A percentile compares a stretch with the other conserved stretches of the same genome.
Evolutionary conservation across 768 basidiomycete genomes (phyloP).

Genomic region (Collybia nuda): DNA sequence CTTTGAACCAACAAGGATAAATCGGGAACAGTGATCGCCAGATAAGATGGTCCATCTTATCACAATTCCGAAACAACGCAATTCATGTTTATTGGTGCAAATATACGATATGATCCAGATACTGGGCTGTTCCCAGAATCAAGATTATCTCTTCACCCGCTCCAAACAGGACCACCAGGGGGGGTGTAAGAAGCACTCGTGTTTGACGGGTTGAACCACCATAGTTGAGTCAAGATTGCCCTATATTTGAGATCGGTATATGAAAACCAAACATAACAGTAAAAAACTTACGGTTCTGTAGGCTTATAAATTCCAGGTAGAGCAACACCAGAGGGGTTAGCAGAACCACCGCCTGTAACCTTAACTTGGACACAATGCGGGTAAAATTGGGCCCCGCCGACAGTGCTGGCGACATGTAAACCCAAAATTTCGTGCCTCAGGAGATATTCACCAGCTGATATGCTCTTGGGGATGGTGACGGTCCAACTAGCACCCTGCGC

Average conservation of each 20-base stretch:
- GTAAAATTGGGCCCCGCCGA: slow-evolving; percentile 40
- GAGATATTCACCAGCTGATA: slow-evolving; percentile 35
- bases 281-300: slow-evolving; percentile 21
- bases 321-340: slow-evolving; percentile 30
- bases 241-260: too few relatives aligned
- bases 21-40: too few relatives aligned
- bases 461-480: slow-evolving; percentile 29
- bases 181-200: slow-evolving; percentile 11
- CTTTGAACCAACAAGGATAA: too few relatives aligned
- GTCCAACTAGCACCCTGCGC: slow-evolving; percentile 29
- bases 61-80: too few relatives aligned
- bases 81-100: too few relatives aligned
- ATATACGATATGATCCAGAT: too few relatives aligned
- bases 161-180: slow-evolving; percentile 8
- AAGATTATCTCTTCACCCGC: too few relatives aligned
- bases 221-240: slow-evolving; percentile 15
- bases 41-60: too few relatives aligned
- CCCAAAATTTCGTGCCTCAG: slow-evolving; percentile 34
- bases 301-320: slow-evolving; percentile 35
- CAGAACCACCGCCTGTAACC: slow-evolving; percentile 31
- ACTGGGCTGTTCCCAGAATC: too few relatives aligned
- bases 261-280: too few relatives aligned
- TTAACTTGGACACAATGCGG: slow-evolving; percentile 33
- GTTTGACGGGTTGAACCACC: slow-evolving; percentile 15
- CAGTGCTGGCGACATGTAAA: slow-evolving; percentile 30